Percentiles rank a stretch among this genome's conserved stretches.
phyloP scores from a whole-genome alignment of 2,329 filamentous ascomycete genomes.

The Chaetomiaceae sp. region DNA sequence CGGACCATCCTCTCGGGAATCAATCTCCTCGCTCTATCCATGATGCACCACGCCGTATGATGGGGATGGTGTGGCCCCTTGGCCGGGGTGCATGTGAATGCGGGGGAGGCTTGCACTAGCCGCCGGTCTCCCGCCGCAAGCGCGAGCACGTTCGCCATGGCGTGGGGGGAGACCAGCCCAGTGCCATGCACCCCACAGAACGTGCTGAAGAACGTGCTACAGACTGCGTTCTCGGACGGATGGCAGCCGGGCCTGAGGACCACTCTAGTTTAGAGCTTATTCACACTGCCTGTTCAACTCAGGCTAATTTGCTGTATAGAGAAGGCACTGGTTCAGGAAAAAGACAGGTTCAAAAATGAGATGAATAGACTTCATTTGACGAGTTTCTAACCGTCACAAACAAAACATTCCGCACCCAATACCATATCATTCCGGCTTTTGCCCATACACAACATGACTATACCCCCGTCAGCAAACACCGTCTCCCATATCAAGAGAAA shows the following conservation, averaged over 20 bases:
- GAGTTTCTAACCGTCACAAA: not conserved
- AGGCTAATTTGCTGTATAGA: not conserved
- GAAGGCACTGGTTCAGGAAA: not conserved
- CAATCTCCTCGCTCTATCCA: not conserved
- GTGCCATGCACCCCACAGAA: not conserved
- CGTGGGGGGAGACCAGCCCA: not conserved
- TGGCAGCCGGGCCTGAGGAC: not conserved
- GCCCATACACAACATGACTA: conserved; percentile 6
- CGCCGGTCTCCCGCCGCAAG: not conserved
- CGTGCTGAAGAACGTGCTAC: not conserved
- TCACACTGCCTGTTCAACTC: conserved; percentile 11
- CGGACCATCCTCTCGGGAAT: not conserved
- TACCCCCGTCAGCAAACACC: not conserved
- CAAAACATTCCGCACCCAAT: not conserved
- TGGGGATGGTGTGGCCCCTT: not conserved
- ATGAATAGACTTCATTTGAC: conserved; percentile 1
- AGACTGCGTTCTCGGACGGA: no score
- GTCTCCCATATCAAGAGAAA: not conserved
- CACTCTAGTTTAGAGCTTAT: not conserved
- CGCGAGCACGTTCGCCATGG: conserved; percentile 2
- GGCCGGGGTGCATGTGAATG: not conserved
- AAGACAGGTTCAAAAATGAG: not conserved
- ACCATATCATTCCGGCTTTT: conserved; percentile 4
- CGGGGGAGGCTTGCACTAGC: not conserved
- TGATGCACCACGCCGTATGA: not conserved